Evolutionary conservation across 2,329 filamentous ascomycete species (phyloP).

Genomic region (Arthrobotrys entomopaga): DNA sequence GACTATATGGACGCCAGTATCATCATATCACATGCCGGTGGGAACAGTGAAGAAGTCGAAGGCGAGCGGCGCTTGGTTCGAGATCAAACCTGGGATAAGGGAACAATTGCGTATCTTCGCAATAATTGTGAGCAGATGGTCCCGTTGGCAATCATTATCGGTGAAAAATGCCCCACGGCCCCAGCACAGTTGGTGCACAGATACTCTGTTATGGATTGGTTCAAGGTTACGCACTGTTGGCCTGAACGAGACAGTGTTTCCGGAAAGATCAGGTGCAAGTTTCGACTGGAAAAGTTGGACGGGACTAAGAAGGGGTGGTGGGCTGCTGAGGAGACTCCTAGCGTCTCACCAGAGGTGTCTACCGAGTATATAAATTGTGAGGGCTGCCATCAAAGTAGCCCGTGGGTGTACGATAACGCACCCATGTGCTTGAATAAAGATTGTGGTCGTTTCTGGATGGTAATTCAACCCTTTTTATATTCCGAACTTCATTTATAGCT

Average conservation of each 20-base stretch:
- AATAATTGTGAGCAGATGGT: slow-evolving; percentile 65
- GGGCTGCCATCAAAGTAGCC: slow-evolving; percentile 62
- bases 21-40: slow-evolving; percentile 72
- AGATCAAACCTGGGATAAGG: slow-evolving; percentile 65
- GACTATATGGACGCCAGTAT: slow-evolving; percentile 72
- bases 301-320: slow-evolving; percentile 70
- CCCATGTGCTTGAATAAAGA: slow-evolving; percentile 70
- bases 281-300: slow-evolving; percentile 74
- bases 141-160: slow-evolving; percentile 69
- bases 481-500: background rate
- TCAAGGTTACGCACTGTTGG: slow-evolving; percentile 76
- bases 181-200: slow-evolving; percentile 67
- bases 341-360: slow-evolving; percentile 60
- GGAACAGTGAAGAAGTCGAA: slow-evolving; percentile 66
- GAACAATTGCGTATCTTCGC: slow-evolving; percentile 60
- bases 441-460: slow-evolving; percentile 70
- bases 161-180: slow-evolving; percentile 66
- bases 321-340: slow-evolving; percentile 62
- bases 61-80: slow-evolving; percentile 62
- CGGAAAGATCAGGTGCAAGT: slow-evolving; percentile 65
- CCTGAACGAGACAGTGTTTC: slow-evolving; percentile 67
- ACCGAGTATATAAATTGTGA: slow-evolving; percentile 61
- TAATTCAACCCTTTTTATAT: slow-evolving; percentile 59
- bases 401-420: slow-evolving; percentile 63
- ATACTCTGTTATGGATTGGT: slow-evolving; percentile 75